These are phyloP conservation scores for Schizochytrium sp. DNA, from an alignment of 108 stramenopile species.

Conservation along the genomic window DNA sequence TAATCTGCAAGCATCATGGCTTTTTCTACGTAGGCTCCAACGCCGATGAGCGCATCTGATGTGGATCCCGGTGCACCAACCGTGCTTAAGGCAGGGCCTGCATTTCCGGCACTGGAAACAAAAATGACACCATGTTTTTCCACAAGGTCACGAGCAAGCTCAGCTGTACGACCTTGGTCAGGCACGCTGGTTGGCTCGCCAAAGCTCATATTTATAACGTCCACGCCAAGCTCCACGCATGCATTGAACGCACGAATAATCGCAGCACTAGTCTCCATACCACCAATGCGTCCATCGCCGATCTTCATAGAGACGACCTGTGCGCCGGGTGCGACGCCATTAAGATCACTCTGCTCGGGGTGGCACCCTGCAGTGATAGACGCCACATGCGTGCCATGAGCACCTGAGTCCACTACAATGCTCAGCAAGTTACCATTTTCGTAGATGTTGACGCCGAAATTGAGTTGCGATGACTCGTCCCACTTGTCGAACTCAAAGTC, in stretches of 20 bases:
- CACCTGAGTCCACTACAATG: conserved; percentile 85
- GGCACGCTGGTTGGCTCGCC: conserved; percentile 83
- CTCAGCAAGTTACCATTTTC: conserved; percentile 80
- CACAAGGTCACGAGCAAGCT: conserved; percentile 80
- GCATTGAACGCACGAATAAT: conserved; percentile 85
- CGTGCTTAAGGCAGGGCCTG: conserved; percentile 88
- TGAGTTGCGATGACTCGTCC: conserved; percentile 78
- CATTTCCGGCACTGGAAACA: conserved; percentile 86
- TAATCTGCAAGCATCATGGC: conserved; percentile 82
- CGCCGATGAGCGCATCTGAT: conserved; percentile 76
- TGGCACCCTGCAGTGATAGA: conserved; percentile 83
- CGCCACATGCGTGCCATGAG: conserved; percentile 93
- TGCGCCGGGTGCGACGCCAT: conserved; percentile 92
- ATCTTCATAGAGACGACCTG: conserved; percentile 87
- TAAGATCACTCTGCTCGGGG: conserved; percentile 67
- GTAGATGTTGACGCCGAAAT: conserved; percentile 80
- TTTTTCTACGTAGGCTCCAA: conserved; percentile 86
- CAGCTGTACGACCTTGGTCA: conserved; percentile 79
- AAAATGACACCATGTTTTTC: conserved; percentile 82
- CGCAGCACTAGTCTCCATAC: conserved; percentile 88
- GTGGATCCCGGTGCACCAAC: conserved; percentile 87
- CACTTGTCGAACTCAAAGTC: conserved; percentile 74
- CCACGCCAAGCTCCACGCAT: conserved; percentile 79
- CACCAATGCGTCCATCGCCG: conserved; percentile 86
- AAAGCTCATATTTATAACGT: conserved; percentile 88